Base-by-base conservation (phyloP, 495 filamentous ascomycete species). In the Geoglossum glabrum region DNA sequence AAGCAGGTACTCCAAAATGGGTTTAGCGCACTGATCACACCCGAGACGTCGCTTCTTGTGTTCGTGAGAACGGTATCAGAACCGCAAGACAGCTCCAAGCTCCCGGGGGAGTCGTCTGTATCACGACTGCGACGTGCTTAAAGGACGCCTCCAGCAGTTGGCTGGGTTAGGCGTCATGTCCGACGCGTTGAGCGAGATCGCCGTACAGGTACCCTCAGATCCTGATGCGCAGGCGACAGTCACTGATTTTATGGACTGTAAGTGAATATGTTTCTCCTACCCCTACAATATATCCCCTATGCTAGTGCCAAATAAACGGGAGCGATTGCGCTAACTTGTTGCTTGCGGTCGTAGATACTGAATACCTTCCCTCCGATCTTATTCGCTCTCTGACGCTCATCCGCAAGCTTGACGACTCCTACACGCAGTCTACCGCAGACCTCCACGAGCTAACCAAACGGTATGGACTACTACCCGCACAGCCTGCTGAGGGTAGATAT, bases 181-280 rank as follows among this genome's bases (percentile, higher is more conserved):
- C 36, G 59, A 58, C 30, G 60, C 65, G 52, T 56, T 67, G 55
- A 56, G 61, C 38, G 67, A 68, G 13, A 57, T 68, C 46, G 54
- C 64, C 2, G 60, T 65, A 27, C 68, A 74, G 60, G 60, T 67
- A 27, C 65, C 71, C 10, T 59, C 79, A 40, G 88, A 98, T 64
- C 90, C 90, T 21, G 92, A 98, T 70, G 85, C 87, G n/a, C 86
- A 94, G 61, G 84, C 89, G 9, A 92, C 87, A 56, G 83, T 96
- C 17, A 90, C 85, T 60, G 92, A 98, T 71, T 98, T 89, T 69
- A 83, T 95, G 63, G 92, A 96, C 69, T 94, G 49, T 81, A 52
- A 15, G 49, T 52, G 23, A 21, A 1, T 30, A 52, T 21, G 7
- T 23, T n/a, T 9, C 4, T 25, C 25, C 45, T 40, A 13, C 3